These are phyloP conservation scores for Iberis pinnata DNA, from an alignment of 345 rosid genomes.

Conservation along the genomic window DNA sequence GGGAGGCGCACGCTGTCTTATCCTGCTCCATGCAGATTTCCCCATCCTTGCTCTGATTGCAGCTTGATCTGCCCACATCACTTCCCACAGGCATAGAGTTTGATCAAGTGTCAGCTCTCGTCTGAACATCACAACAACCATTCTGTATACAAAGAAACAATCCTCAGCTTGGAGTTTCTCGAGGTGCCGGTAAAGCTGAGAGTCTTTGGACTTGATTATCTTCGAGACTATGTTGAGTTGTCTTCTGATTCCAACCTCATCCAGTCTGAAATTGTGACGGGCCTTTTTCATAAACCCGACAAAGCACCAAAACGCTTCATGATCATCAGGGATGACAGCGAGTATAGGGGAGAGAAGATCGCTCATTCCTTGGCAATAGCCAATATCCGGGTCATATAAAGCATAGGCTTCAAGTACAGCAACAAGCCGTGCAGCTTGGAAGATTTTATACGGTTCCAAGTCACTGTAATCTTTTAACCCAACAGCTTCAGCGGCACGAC, in stretches of 20 bases:
- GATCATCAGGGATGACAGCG: constrained; percentile 68
- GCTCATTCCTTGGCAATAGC: constrained; percentile 99
- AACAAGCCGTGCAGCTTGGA: constrained; percentile 85
- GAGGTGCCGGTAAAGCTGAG: constrained; percentile 73
- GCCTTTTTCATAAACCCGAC: constrained; percentile 97
- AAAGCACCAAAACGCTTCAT: constrained; percentile 96
- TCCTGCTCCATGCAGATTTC: constrained; percentile 86
- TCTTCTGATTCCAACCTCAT: constrained; percentile 86
- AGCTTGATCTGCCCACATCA: constrained; percentile 99
- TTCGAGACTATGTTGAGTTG: constrained; percentile 84
- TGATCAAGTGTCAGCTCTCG: constrained; percentile 89
- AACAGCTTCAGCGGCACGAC: constrained; percentile 66
- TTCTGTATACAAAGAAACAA: constrained; percentile 95
- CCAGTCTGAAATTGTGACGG: constrained; percentile 92
- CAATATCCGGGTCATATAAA: constrained; percentile 82
- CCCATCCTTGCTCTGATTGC: constrained; percentile 89
- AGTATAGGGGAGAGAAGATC: constrained; percentile 90
- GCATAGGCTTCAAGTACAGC: constrained; percentile 97
- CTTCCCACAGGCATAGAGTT: constrained; percentile 90
- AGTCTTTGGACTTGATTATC: constrained; percentile 84
- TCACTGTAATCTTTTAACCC: constrained; percentile 79
- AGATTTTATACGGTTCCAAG: constrained; percentile 73
- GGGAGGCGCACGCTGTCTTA: constrained; percentile 88
- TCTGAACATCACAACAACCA: constrained; percentile 93
- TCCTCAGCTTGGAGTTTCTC: constrained; percentile 94